Base-by-base conservation (phyloP, 2,329 filamentous ascomycete species). In the Claviceps arundinis region DNA sequence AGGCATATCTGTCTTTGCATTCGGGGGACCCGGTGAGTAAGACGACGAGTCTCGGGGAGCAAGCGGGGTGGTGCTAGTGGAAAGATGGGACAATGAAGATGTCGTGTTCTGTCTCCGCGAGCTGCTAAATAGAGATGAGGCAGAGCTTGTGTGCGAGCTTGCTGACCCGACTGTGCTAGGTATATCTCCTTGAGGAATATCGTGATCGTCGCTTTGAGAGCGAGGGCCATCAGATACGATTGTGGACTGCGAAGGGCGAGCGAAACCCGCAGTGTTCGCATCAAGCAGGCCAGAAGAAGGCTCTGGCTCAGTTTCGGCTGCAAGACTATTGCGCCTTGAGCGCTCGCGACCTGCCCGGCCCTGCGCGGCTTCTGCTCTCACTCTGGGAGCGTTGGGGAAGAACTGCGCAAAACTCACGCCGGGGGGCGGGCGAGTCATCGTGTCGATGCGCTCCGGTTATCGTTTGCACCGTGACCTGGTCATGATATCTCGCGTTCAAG, bases 351-450 rank as follows among this genome's bases (percentile, higher is more conserved):
- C 65, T 56, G 58, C 59, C 58, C 67, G 67, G 57, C 63, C 62
- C 61, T 69, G 67, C 49, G 49, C 49, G 50, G 68, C 69, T 58
- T 70, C 71, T 55, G 68, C 68, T 67, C 71, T 80, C 72, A 76
- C 73, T 67, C 76, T 82, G 60, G 87, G 85, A 64, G 85, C 87
- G 66, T 84, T 81, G 60, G 85, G 86, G 70, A 89, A 90, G 77
- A 89, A 93, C 72, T 89, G 82, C 72, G 85, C 86, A 77, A 89
- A 90, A 73, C 84, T 83, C 74, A 85, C 84, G 69, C 75, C 74
- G 56, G 78, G 76, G 64, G 82, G 77, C 67, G 84, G 80, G 75
- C 86, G 87, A 81, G 87, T 87, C 85, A 87, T 87, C 73, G 73
- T 82, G 75, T 70, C 65, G 65, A 68, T 69, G 66, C 65, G 68